These are phyloP conservation scores for Oryza australiensis DNA, from an alignment of 176 grass and related monocot genomes.

Conservation along the genomic window DNA sequence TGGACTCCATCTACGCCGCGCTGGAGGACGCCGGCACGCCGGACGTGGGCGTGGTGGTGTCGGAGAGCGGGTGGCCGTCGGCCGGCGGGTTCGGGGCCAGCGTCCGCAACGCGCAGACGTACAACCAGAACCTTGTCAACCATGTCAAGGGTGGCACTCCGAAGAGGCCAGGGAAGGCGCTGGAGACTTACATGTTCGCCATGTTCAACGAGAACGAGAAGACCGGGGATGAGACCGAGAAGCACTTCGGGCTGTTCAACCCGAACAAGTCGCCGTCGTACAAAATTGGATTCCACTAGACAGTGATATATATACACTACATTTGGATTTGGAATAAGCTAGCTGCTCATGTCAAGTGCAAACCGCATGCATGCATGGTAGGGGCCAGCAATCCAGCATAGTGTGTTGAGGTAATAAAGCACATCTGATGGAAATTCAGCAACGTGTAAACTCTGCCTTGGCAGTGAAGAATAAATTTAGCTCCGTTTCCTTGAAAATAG, in stretches of 20 bases:
- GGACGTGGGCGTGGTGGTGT: slow-evolving; percentile 46
- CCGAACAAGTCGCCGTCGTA: slow-evolving; percentile 27
- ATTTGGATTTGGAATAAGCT: no score
- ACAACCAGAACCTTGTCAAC: slow-evolving; percentile 57
- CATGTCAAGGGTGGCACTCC: slow-evolving; percentile 44
- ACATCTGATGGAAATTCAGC: no score
- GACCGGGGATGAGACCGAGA: neutral
- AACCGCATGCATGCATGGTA: no score
- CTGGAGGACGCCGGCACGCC: slow-evolving; percentile 34
- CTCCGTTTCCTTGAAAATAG: no score
- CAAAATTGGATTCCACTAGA: slow-evolving; percentile 19
- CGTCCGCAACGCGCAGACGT: slow-evolving; percentile 42
- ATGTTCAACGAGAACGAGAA: slow-evolving; percentile 62
- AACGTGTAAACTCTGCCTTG: no score
- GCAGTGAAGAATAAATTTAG: no score
- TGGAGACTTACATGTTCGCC: slow-evolving; percentile 54
- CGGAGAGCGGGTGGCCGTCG: slow-evolving; percentile 73
- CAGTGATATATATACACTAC: neutral
- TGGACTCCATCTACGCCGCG: slow-evolving; percentile 58
- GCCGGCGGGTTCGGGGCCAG: slow-evolving; percentile 41
- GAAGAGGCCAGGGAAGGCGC: slow-evolving; percentile 9
- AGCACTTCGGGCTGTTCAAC: slow-evolving; percentile 51
- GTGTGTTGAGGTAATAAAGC: no score
- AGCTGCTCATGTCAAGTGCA: no score
- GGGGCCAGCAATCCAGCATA: no score